phyloP scores from a whole-genome alignment of 441 rosid genomes.

The Euphorbia celastroides region DNA sequence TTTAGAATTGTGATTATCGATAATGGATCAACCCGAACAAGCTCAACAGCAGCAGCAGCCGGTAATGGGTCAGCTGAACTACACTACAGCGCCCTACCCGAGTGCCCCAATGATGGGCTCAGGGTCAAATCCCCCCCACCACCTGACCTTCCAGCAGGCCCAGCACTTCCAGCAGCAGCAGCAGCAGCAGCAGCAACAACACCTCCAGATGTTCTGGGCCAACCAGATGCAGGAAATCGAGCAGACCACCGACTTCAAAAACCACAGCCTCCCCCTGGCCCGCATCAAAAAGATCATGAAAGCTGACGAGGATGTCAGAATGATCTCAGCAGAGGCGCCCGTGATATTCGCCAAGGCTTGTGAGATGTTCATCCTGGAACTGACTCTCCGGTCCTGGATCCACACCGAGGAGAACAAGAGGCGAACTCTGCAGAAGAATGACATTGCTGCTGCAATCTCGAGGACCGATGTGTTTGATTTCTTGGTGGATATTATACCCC shows the following conservation, averaged over 20 bases:
- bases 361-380: slow-evolving; percentile 85
- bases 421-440: slow-evolving; percentile 85
- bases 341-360: slow-evolving; percentile 88
- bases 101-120: slow-evolving; percentile 37
- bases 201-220: slow-evolving; percentile 79
- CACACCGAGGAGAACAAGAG: slow-evolving; percentile 90
- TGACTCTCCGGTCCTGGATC: slow-evolving; percentile 85
- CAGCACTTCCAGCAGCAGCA: slow-evolving; percentile 74
- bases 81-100: slow-evolving; percentile 43
- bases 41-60: slow-evolving; percentile 42
- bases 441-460: slow-evolving; percentile 82
- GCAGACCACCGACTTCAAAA: slow-evolving; percentile 72
- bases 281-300: slow-evolving; percentile 94
- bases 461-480: slow-evolving; percentile 87
- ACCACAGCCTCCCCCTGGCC: slow-evolving; percentile 82
- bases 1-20: neutral
- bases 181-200: slow-evolving; percentile 75
- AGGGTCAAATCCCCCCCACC: slow-evolving; percentile 47
- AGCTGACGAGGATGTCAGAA: slow-evolving; percentile 88
- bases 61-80: slow-evolving; percentile 42
- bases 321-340: slow-evolving; percentile 93
- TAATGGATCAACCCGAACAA: slow-evolving; percentile 62
- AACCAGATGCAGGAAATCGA: slow-evolving; percentile 82
- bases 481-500: slow-evolving; percentile 80
- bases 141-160: slow-evolving; percentile 67